Base-by-base conservation (phyloP, 768 basidiomycete genomes). In the Lactarius deliciosus region DNA sequence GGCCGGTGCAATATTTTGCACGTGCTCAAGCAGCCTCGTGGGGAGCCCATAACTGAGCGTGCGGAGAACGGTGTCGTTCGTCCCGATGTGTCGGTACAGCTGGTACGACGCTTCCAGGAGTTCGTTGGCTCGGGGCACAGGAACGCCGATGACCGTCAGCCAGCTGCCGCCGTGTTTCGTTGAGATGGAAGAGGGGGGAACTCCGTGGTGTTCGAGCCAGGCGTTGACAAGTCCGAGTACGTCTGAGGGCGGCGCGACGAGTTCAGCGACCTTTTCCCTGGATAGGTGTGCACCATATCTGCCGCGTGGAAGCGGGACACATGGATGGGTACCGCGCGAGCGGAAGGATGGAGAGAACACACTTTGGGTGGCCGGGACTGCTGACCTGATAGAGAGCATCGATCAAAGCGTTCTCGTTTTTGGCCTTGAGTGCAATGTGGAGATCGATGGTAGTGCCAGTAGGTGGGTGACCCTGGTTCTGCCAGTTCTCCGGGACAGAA, bases 301-400 rank as follows among this genome's bases (percentile, higher is more conserved):
- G 4, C n/a, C 45, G n/a, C 9, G n/a, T 0, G n/a, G n/a, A 0
- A 47, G n/a, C n/a, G 4, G 9, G 3, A 47, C 4, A 10, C 2
- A 0, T 18, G 20, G 3, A 20, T 16, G n/a, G 11, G 8, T 22
- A 9, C 10, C 0, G 2, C 2, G 34, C n/a, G 4, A 0, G 4
- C n/a, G 45, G 20, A 47, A 47, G n/a, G 5, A 10, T 47, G 45
- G 43, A 45, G 20, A 47, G n/a, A 5, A 47, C n/a, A 1, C n/a
- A 47, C 45, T 22, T 47, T 47, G n/a, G 45, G 22, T 13, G 9
- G 1, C n/a, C 45, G 10, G 45, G 45, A 47, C n/a, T 47, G 10
- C 45, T 47, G 10, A 22, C 45, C 3, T 47, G 8, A 22, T 10
- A n/a, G 10, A 47, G 45, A 2, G 45, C n/a, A 5, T 47, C 45